Conservation (phyloP, 768 basidiomycete genomes). For the Pleurotus citrinopileatus region DNA sequence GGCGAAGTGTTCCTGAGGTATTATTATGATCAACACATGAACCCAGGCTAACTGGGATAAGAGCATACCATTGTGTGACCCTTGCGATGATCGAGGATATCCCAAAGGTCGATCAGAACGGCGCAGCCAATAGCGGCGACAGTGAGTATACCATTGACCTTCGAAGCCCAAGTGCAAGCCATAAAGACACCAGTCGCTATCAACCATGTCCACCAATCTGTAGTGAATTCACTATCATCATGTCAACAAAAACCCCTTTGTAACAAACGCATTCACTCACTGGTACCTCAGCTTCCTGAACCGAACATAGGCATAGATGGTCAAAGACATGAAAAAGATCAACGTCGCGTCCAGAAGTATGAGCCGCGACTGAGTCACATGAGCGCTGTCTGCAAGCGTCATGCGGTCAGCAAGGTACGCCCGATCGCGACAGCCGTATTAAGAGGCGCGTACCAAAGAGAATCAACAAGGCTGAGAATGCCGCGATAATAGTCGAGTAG, state of each 20-base stretch:
- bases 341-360: slow-evolving; percentile 93
- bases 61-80: slow-evolving; percentile 70
- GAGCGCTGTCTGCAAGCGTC: slow-evolving; percentile 81
- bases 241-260: slow-evolving; percentile 10
- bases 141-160: slow-evolving; percentile 94
- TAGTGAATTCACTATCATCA: slow-evolving; percentile 70
- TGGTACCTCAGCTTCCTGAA: slow-evolving; percentile 93
- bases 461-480: slow-evolving; percentile 84
- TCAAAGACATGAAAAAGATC: slow-evolving; percentile 94
- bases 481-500: slow-evolving; percentile 86
- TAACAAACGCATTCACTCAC: slow-evolving; percentile 35
- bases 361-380: slow-evolving; percentile 92
- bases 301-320: slow-evolving; percentile 89
- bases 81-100: slow-evolving; percentile 80
- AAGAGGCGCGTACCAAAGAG: slow-evolving; percentile 70
- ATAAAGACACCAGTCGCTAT: slow-evolving; percentile 87
- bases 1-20: slow-evolving; percentile 76
- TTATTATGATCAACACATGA: not conserved
- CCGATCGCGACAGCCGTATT: not conserved
- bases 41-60: not conserved
- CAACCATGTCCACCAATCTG: slow-evolving; percentile 95
- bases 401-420: not conserved
- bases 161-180: slow-evolving; percentile 95
- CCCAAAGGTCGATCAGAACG: slow-evolving; percentile 93
- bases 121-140: slow-evolving; percentile 88